Conservation (phyloP, 1,284 basidiomycete species). For the Limonomyces culmigenus region DNA sequence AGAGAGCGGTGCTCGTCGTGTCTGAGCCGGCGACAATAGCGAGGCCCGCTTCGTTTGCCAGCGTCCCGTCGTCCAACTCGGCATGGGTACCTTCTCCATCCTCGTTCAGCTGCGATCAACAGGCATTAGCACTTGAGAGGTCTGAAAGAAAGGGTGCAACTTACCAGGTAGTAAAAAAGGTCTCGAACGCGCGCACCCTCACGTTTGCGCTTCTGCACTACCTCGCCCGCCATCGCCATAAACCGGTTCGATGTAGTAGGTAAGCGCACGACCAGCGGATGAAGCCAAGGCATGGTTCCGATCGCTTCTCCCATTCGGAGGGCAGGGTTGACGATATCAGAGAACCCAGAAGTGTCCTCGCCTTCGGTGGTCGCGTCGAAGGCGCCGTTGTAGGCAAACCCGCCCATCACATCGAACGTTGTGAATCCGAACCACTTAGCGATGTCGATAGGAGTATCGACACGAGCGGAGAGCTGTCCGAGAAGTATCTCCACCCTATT, state of each 20-base stretch:
- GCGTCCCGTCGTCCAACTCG: no score
- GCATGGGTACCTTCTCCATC: no score
- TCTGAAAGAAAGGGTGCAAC: no score
- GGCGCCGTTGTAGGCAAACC: slow-evolving; percentile 6
- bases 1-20: slow-evolving; percentile 9
- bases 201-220: no score
- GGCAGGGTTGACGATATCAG: slow-evolving; percentile 3
- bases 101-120: no score
- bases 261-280: slow-evolving; percentile 4
- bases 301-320: slow-evolving; percentile 3
- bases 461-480: slow-evolving; percentile 2
- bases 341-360: slow-evolving; percentile 4
- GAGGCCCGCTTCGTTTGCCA: no score
- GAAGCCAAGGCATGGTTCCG: slow-evolving; percentile 6
- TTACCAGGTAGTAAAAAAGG: no score
- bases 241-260: no score
- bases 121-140: no score
- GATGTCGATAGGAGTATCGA: slow-evolving; percentile 5
- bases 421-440: slow-evolving; percentile 8
- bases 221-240: no score
- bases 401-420: slow-evolving; percentile 10
- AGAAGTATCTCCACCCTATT: slow-evolving; percentile 3
- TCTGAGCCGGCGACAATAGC: no score
- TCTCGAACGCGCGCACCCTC: no score
- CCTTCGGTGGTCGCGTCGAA: slow-evolving; percentile 7